A percentile compares a stretch with the other conserved stretches of the same genome.
Conservation (phyloP, 305 asterid genomes). For the Solanum aculeatissimum region DNA sequence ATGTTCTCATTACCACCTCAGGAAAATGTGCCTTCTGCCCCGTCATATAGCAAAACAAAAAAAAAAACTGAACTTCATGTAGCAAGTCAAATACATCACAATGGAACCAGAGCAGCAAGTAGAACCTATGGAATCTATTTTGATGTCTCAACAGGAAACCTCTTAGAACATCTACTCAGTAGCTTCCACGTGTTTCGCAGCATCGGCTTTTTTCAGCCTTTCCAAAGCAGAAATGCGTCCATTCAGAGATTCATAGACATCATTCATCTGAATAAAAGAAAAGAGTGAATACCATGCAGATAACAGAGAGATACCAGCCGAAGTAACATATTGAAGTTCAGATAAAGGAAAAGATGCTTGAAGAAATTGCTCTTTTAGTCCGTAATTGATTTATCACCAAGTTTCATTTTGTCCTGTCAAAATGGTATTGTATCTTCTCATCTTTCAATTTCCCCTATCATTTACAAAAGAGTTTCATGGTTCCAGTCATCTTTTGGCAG, state of each 20-base stretch:
- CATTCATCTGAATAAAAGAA: slow-evolving; percentile 31
- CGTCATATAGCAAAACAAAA: neutral
- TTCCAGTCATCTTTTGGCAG: neutral
- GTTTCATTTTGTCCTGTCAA: neutral
- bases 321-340: neutral
- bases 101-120: neutral
- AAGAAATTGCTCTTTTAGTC: neutral
- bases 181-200: slow-evolving; percentile 43
- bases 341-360: neutral
- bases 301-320: neutral
- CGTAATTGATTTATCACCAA: neutral
- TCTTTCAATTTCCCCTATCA: neutral
- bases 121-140: neutral
- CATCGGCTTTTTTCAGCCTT: slow-evolving; percentile 49
- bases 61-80: neutral
- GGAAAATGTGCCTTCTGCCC: neutral
- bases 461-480: neutral
- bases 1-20: neutral
- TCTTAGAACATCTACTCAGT: slow-evolving; percentile 28
- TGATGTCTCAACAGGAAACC: neutral
- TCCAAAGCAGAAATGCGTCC: slow-evolving; percentile 69
- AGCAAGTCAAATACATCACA: neutral
- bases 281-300: neutral
- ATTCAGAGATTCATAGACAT: slow-evolving; percentile 49
- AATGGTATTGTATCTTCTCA: neutral